A percentile compares a stretch with the other conserved stretches of the same genome.
Evolutionary conservation across 805 yeast species (phyloP).

Genomic region (Hanseniaspora occidentalis): DNA sequence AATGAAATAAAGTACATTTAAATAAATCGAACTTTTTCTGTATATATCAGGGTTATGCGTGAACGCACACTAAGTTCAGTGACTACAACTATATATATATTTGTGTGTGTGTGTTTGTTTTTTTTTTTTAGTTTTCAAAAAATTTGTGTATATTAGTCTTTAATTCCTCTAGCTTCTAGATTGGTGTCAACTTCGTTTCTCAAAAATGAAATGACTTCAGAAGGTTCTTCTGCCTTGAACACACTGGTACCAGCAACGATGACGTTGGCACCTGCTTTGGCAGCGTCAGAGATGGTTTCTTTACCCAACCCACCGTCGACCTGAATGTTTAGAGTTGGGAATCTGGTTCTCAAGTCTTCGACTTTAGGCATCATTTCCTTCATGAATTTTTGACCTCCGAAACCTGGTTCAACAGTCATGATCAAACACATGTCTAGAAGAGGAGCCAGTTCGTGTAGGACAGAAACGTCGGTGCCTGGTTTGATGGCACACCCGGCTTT

Average conservation of each 20-base stretch:
- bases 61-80: not conserved
- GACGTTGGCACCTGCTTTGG: slow-evolving; percentile 96
- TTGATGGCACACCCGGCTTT: slow-evolving; percentile 90
- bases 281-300: slow-evolving; percentile 75
- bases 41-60: too few species aligned
- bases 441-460: slow-evolving; percentile 59
- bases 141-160: slow-evolving; percentile 11
- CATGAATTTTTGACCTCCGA: slow-evolving; percentile 97
- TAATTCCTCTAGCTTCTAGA: slow-evolving; percentile 34
- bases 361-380: slow-evolving; percentile 94
- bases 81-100: slow-evolving; percentile 5
- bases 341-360: slow-evolving; percentile 53
- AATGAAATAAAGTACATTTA: too few species aligned
- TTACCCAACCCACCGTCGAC: slow-evolving; percentile 95
- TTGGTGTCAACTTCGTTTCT: slow-evolving; percentile 46
- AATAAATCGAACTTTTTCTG: too few species aligned
- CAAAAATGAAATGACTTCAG: slow-evolving; percentile 56
- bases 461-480: slow-evolving; percentile 86
- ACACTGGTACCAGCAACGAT: slow-evolving; percentile 96
- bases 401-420: slow-evolving; percentile 99
- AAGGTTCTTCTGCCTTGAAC: slow-evolving; percentile 73
- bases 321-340: slow-evolving; percentile 75
- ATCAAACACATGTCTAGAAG: slow-evolving; percentile 87
- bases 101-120: slow-evolving; percentile 9
- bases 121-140: not conserved